Conservation (phyloP, 192 early-diverging fungal species). For the Fimicolochytrium jonesii region DNA sequence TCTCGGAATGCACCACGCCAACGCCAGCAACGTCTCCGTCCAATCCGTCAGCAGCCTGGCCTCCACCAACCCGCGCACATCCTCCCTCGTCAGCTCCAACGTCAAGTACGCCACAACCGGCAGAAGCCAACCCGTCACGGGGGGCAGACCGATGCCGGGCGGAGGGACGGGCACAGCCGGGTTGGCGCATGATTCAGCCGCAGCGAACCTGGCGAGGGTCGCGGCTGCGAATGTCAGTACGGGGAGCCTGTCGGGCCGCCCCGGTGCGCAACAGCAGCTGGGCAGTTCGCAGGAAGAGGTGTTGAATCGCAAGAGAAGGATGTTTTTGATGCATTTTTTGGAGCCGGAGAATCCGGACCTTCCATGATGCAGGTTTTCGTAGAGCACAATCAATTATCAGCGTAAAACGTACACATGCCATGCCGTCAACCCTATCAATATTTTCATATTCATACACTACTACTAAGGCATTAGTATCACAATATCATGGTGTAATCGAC, state of each 20-base stretch:
- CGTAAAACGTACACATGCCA: too few relatives aligned
- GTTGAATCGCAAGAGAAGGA: conserved; percentile 7
- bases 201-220: background rate
- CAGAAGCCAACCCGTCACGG: background rate
- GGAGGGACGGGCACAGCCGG: conserved; percentile 26
- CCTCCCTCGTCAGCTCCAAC: background rate
- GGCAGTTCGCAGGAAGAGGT: conserved; percentile 18
- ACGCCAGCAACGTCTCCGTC: background rate
- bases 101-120: conserved; percentile 9
- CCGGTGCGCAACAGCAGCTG: too few relatives aligned
- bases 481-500: too few relatives aligned
- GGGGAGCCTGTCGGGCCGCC: too few relatives aligned
- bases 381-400: too few relatives aligned
- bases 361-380: background rate
- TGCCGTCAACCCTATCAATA: too few relatives aligned
- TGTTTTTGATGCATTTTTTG: conserved; percentile 37
- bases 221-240: background rate
- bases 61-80: background rate
- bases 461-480: too few relatives aligned
- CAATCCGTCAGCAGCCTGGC: background rate
- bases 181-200: too few relatives aligned
- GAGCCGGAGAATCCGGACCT: conserved; percentile 20
- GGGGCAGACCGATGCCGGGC: conserved; percentile 8
- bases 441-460: too few relatives aligned
- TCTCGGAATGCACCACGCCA: background rate